Percentiles rank a stretch among this genome's conserved stretches.
phyloP scores from a whole-genome alignment of 768 basidiomycete species.

The Trametes coccinea region DNA sequence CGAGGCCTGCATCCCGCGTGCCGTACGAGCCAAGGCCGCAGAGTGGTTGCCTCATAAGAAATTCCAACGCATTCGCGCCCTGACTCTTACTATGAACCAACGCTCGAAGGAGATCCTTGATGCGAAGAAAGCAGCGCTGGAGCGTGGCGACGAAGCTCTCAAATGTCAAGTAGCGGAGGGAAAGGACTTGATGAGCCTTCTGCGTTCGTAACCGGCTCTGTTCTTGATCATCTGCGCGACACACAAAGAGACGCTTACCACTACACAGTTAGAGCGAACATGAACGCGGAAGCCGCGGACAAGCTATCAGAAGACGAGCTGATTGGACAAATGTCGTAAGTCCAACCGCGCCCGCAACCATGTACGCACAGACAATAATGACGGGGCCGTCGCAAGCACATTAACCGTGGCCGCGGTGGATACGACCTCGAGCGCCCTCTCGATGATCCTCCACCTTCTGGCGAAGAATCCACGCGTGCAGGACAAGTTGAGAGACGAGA shows the following conservation, averaged over 20 bases:
- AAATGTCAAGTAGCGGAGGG: slow-evolving; percentile 17
- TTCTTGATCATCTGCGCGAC: background rate
- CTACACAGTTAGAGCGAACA: slow-evolving; percentile 20
- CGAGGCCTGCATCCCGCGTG: too few species aligned
- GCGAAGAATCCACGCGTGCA: background rate
- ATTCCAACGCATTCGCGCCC: background rate
- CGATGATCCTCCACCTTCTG: background rate
- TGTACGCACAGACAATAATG: too few species aligned
- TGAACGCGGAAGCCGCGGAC: slow-evolving; percentile 8
- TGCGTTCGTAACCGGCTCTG: slow-evolving; percentile 1
- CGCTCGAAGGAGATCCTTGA: background rate
- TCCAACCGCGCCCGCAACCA: background rate
- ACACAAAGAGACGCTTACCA: too few species aligned
- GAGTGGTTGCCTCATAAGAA: too few species aligned
- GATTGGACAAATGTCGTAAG: slow-evolving; percentile 18
- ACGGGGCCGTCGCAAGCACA: background rate
- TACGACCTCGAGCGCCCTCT: background rate
- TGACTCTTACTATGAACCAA: background rate
- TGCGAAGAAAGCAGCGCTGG: slow-evolving; percentile 14
- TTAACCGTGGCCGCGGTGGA: background rate
- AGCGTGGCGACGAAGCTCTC: slow-evolving; percentile 16
- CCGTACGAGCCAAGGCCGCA: too few species aligned
- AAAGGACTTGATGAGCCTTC: slow-evolving; percentile 26
- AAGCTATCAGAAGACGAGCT: slow-evolving; percentile 17
- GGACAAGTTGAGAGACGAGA: background rate